phyloP scores from a whole-genome alignment of 2,329 filamentous ascomycete genomes.

The Aspergillus sojae region DNA sequence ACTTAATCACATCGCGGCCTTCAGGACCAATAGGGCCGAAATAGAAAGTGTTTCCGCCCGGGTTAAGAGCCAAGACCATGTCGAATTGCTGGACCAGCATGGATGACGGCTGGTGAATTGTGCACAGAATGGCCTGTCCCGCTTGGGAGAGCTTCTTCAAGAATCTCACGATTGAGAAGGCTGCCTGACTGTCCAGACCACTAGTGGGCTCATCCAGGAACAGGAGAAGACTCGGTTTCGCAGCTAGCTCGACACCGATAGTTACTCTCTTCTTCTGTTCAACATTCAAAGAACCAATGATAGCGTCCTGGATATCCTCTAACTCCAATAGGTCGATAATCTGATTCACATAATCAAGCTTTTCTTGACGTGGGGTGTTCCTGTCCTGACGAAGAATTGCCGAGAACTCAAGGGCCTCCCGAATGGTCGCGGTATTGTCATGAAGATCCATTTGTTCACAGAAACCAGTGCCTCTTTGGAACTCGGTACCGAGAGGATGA shows the following conservation, averaged over 20 bases:
- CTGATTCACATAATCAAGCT: slow-evolving; percentile 67
- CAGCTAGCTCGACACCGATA: slow-evolving; percentile 73
- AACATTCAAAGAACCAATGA: slow-evolving; percentile 66
- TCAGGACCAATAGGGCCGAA: slow-evolving; percentile 73
- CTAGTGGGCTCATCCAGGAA: slow-evolving; percentile 75
- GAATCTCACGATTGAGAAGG: slow-evolving; percentile 69
- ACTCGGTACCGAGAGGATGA: slow-evolving; percentile 60
- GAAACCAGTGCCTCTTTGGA: slow-evolving; percentile 71
- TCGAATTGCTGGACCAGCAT: slow-evolving; percentile 73
- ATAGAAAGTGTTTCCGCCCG: slow-evolving; percentile 71
- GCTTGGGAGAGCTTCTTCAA: slow-evolving; percentile 67
- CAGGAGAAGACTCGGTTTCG: slow-evolving; percentile 67
- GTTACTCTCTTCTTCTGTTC: slow-evolving; percentile 73
- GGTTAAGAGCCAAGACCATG: slow-evolving; percentile 70
- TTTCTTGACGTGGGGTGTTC: slow-evolving; percentile 58
- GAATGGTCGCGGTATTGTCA: slow-evolving; percentile 66
- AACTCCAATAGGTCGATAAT: slow-evolving; percentile 69
- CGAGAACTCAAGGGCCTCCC: slow-evolving; percentile 70
- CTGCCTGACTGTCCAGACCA: slow-evolving; percentile 70
- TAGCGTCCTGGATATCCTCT: slow-evolving; percentile 66
- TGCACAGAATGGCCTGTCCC: slow-evolving; percentile 73
- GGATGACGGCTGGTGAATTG: slow-evolving; percentile 72
- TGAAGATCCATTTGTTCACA: slow-evolving; percentile 74
- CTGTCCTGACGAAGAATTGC: slow-evolving; percentile 65
- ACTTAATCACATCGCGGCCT: slow-evolving; percentile 65